phyloP scores from a whole-genome alignment of 1,284 basidiomycete genomes.

The Rhodotorula glutinis region DNA sequence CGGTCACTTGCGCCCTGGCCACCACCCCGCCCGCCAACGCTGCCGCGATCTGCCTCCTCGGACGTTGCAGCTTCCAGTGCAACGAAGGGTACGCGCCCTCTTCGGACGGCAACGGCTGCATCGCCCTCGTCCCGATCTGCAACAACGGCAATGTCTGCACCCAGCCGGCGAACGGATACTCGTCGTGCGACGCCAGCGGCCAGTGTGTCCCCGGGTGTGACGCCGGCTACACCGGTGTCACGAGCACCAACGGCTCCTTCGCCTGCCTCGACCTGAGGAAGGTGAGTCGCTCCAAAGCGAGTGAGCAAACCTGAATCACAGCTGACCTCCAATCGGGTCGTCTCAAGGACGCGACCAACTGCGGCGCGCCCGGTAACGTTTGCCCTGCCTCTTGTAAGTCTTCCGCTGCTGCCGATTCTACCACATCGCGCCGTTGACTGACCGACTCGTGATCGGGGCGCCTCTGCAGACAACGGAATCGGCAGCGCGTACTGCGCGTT shows the following conservation, averaged over 20 bases:
- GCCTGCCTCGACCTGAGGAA: conserved; percentile 6
- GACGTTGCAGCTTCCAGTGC: conserved; percentile 20
- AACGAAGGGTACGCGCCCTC: conserved; percentile 16
- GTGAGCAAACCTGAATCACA: too few species aligned
- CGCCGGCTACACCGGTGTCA: conserved; percentile 9
- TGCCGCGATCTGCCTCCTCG: conserved; percentile 15
- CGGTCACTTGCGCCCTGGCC: not conserved
- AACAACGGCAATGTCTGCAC: conserved; percentile 12
- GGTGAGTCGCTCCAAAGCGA: too few species aligned
- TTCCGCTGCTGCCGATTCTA: too few species aligned
- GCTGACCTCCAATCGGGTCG: too few species aligned
- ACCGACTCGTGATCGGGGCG: too few species aligned
- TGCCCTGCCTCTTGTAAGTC: not conserved
- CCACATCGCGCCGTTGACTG: too few species aligned
- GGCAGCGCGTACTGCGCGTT: not conserved
- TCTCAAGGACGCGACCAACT: conserved; percentile 11
- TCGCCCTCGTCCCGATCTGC: conserved; percentile 6
- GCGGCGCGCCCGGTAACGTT: not conserved
- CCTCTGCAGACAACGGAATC: not conserved
- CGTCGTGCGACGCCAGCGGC: conserved; percentile 8
- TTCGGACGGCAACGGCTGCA: conserved; percentile 14
- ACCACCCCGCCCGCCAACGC: conserved; percentile 17
- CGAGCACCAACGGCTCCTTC: not conserved
- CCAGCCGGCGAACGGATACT: conserved; percentile 13
- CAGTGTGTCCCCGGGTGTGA: conserved; percentile 15